Conservation (phyloP, 176 grass and related monocot species). For the Pontederia paniculata region DNA sequence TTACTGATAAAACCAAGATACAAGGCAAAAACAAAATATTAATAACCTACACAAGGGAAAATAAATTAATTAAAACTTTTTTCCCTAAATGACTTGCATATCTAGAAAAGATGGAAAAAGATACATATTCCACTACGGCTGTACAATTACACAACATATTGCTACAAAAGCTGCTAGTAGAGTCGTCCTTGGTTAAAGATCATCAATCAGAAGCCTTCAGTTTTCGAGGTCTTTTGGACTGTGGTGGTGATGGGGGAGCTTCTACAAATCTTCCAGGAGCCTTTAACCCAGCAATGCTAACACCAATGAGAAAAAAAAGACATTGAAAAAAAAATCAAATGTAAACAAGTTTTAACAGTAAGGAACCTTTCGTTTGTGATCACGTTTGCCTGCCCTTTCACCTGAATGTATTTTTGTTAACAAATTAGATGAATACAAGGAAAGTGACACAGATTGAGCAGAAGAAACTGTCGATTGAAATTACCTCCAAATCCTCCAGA, state of each 20-base stretch:
- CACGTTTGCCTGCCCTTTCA: conserved; percentile 69
- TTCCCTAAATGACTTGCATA: too few species aligned
- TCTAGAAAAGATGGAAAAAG: too few species aligned
- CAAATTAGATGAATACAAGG: background rate
- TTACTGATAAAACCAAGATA: too few species aligned
- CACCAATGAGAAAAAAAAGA: background rate
- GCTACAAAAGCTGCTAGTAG: too few species aligned
- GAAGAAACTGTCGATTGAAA: background rate
- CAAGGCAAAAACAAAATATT: too few species aligned
- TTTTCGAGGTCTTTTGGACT: conserved; percentile 82
- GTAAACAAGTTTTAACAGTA: conserved; percentile 3
- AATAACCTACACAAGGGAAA: too few species aligned
- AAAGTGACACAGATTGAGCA: conserved; percentile 2
- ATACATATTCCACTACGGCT: too few species aligned
- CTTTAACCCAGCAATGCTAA: conserved; percentile 27
- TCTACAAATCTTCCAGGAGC: conserved; percentile 61
- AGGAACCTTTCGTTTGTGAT: conserved; percentile 93
- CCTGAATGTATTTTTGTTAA: conserved; percentile 25
- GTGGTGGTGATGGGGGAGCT: conserved; percentile 64
- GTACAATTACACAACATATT: too few species aligned
- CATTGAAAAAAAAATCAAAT: background rate
- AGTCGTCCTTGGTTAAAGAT: background rate
- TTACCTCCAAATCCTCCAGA: conserved; percentile 76
- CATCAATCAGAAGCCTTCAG: conserved; percentile 74
- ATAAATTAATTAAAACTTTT: too few species aligned